A percentile compares a stretch with the other conserved stretches of the same genome.
These are phyloP conservation scores for Bertia moriformis DNA, from an alignment of 2,329 filamentous ascomycete genomes.

Conservation along the genomic window DNA sequence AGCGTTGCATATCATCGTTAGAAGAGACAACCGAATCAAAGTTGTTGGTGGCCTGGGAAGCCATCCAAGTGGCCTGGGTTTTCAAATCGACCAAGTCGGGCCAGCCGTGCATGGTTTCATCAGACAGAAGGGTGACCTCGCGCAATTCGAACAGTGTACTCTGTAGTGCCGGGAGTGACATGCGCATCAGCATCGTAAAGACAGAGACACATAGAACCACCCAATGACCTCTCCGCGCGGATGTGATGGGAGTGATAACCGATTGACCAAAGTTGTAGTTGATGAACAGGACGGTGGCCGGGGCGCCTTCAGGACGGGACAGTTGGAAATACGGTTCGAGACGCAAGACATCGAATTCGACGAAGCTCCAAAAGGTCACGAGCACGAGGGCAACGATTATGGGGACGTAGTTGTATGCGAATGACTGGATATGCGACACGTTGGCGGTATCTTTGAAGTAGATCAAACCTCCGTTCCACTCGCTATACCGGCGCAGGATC, in stretches of 20 bases:
- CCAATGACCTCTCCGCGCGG: background rate
- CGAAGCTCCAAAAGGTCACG: background rate
- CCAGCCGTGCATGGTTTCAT: background rate
- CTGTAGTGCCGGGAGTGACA: background rate
- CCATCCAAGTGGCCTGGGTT: background rate
- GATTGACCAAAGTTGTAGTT: conserved; percentile 1
- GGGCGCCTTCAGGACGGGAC: background rate
- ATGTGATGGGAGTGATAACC: background rate
- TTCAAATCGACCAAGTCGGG: background rate
- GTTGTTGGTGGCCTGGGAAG: background rate
- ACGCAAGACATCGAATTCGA: background rate
- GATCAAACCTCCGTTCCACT: background rate
- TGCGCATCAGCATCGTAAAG: background rate
- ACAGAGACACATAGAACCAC: background rate
- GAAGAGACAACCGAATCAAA: background rate
- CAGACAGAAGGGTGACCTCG: background rate
- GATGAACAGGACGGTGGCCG: background rate
- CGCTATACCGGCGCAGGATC: background rate
- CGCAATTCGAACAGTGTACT: conserved; percentile 1
- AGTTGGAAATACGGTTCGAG: conserved; percentile 1
- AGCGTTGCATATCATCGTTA: background rate
- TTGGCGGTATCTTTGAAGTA: background rate
- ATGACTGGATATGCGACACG: background rate
- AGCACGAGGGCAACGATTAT: background rate
- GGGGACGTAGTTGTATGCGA: conserved; percentile 1